Evolutionary conservation across 139 green algal species (phyloP).

Genomic region (Eudorina sp.): DNA sequence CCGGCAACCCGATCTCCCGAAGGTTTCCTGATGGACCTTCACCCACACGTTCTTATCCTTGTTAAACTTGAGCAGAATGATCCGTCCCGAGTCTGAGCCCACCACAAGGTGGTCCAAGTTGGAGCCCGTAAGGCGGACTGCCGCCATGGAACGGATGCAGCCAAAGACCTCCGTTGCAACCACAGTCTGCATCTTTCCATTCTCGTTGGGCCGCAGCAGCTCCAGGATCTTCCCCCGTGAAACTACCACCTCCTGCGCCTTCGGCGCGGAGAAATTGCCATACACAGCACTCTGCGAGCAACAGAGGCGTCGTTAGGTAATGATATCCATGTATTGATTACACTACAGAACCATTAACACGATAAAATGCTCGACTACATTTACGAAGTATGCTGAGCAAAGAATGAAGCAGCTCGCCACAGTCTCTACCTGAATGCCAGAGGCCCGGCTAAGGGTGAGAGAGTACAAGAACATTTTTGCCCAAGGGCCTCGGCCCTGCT

Average conservation of each 20-base stretch:
- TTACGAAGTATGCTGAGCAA: too few relatives aligned
- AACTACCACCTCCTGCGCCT: conserved; percentile 97
- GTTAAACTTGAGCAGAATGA: conserved; percentile 96
- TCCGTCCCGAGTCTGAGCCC: conserved; percentile 93
- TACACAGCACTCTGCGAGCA: conserved; percentile 87
- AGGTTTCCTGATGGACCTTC: conserved; percentile 98
- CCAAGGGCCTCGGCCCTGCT: conserved; percentile 4
- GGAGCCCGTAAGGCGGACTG: conserved; percentile 93
- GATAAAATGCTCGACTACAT: too few relatives aligned
- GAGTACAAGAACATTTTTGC: conserved; percentile 85
- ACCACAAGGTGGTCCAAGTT: conserved; percentile 92
- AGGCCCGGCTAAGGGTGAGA: conserved; percentile 81
- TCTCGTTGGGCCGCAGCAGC: conserved; percentile 94
- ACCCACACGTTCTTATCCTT: conserved; percentile 89
- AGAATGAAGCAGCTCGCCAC: not conserved
- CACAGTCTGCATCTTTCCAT: conserved; percentile 82
- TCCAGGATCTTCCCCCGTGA: conserved; percentile 93
- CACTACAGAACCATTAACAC: too few relatives aligned
- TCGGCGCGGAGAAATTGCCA: conserved; percentile 96
- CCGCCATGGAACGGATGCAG: conserved; percentile 85
- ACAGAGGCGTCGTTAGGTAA: not conserved
- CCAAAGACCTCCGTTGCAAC: conserved; percentile 90
- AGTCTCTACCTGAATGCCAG: conserved; percentile 83
- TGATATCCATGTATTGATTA: not conserved
- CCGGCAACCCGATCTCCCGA: conserved; percentile 93